These are phyloP conservation scores for Phylloporus scabripes DNA, from an alignment of 768 basidiomycete genomes.

Conservation along the genomic window DNA sequence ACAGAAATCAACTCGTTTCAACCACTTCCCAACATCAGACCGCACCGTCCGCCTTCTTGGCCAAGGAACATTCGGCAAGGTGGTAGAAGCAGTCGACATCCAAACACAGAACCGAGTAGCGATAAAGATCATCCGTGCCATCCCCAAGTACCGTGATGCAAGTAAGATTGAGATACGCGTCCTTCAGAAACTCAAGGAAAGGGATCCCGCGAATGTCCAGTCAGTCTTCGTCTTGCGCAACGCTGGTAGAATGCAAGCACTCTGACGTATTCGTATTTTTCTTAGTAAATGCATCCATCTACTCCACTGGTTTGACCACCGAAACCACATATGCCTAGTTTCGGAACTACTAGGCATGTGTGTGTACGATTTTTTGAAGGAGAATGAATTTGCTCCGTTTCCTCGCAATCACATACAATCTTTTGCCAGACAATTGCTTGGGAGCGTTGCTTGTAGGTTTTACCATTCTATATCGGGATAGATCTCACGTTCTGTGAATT, in stretches of 20 bases:
- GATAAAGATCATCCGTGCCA: constrained; percentile 97
- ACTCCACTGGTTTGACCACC: constrained; percentile 90
- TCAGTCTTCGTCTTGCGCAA: constrained; percentile 39
- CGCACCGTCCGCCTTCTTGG: constrained; percentile 87
- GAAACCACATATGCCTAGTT: constrained; percentile 96
- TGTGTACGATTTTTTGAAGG: constrained; percentile 98
- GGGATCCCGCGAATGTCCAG: constrained; percentile 86
- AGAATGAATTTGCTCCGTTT: constrained; percentile 95
- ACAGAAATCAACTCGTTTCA: constrained; percentile 1
- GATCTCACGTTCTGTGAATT: constrained; percentile 5
- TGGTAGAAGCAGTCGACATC: constrained; percentile 87
- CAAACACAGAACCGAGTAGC: constrained; percentile 76
- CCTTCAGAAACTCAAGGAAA: constrained; percentile 81
- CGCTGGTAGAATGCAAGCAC: constrained; percentile 18
- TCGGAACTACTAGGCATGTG: constrained; percentile 95
- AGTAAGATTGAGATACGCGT: constrained; percentile 98
- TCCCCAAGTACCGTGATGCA: constrained; percentile 98
- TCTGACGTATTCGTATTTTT: background rate
- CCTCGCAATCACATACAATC: constrained; percentile 94
- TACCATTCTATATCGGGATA: background rate
- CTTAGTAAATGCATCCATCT: constrained; percentile 96
- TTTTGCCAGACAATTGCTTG: constrained; percentile 87
- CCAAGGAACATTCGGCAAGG: constrained; percentile 98
- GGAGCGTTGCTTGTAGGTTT: constrained; percentile 87
- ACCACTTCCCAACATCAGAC: constrained; percentile 47